Evolutionary conservation across 352 stramenopile genomes (phyloP), one percentile per base, ranked within the genome.

Genomic region (Pythium vanterpoolii): DNA sequence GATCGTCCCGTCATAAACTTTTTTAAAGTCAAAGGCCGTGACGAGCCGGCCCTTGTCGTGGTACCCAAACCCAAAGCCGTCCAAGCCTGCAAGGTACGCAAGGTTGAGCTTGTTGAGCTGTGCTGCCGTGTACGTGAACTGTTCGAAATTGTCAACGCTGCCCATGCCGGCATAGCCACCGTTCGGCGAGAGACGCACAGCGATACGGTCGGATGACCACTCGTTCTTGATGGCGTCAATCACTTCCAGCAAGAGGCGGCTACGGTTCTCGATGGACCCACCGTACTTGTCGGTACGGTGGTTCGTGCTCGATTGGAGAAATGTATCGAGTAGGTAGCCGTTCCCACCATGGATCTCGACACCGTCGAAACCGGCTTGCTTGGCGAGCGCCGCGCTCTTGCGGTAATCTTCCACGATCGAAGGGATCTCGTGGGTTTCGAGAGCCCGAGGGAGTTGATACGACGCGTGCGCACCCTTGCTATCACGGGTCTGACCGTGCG

Each of bases 321-420:
- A 94, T 56, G 90, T 69, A 60, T 96, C 85, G 46, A 97, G 57
- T 18, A 97, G 67, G 56, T 97, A 97, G 13, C 88, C 90, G 60
- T 97, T 93, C 5, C 83, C 89, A 11, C n/a, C 56, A 67, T 96
- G 90, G 31, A 97, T 56, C 55, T 97, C 86, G 26, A 53, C 30
- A 24, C 53, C 51, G n/a, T 59, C 51, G 30, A 59, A 59, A 7
- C 49, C 49, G 7, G 49, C 96, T 68, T 21, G 81, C 86, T 52
- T 97, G 49, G 49, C 49, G 4, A 45, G 31, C 49, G 14, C 46
- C 3, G 49, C 6, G 79, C 82, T 3, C 36, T 77, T 57, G 18
- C 64, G 57, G 66, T 75, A 96, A 34, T 89, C 78, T 13, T 51
- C 44, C 5, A 51, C 23, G 44, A 51, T 34, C 23, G 4, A 21